Conservation (phyloP, 257 asterid genomes). For the Capsicum chinense region DNA sequence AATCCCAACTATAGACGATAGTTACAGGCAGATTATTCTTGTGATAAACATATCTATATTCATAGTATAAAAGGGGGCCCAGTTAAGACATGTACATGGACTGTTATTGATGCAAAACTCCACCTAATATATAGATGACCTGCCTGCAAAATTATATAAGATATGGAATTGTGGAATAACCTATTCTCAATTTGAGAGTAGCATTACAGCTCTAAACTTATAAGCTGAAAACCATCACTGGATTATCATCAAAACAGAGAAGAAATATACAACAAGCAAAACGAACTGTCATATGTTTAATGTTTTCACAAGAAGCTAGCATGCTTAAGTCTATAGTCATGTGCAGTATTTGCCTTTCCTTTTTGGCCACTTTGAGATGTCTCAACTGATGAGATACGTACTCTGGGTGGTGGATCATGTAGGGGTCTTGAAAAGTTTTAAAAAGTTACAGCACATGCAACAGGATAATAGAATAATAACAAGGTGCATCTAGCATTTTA, state of each 20-base stretch:
- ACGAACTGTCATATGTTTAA: not conserved
- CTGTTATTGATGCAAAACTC: not conserved
- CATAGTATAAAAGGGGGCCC: not conserved
- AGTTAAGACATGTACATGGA: not conserved
- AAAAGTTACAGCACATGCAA: not conserved
- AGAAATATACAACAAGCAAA: not conserved
- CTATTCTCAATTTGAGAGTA: not conserved
- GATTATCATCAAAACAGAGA: not conserved
- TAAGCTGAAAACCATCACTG: not conserved
- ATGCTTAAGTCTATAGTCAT: not conserved
- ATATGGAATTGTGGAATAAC: not conserved
- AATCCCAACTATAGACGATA: not conserved
- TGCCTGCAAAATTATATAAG: not conserved
- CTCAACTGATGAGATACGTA: not conserved
- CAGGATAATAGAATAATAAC: not conserved
- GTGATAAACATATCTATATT: not conserved
- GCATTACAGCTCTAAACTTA: not conserved
- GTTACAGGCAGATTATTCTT: not conserved
- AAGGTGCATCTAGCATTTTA: not conserved
- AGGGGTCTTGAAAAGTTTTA: not conserved
- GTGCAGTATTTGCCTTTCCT: not conserved
- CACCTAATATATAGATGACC: conserved; percentile 11
- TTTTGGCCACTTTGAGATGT: not conserved
- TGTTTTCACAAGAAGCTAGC: not conserved
- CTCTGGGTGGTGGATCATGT: not conserved